Percentiles rank a stretch among this genome's conserved stretches.
Evolutionary conservation across 2,329 filamentous ascomycete genomes (phyloP).

Genomic region (Aureobasidium sp.): DNA sequence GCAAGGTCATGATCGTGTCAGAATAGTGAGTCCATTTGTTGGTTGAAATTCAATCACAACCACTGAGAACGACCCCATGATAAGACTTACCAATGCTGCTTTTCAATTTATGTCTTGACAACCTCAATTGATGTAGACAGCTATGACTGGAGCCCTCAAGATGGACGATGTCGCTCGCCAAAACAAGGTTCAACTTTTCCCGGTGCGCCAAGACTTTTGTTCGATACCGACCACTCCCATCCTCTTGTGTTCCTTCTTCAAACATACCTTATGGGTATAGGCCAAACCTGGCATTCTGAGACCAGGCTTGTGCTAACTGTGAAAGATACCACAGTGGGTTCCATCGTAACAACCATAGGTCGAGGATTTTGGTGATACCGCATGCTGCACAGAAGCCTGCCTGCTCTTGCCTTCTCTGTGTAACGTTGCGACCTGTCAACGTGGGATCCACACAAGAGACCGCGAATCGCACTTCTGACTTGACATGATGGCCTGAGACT

Average conservation of each 20-base stretch:
- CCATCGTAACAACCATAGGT: not conserved
- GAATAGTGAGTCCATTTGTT: not conserved
- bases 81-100: not conserved
- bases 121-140: not conserved
- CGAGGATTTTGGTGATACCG: not conserved
- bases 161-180: not conserved
- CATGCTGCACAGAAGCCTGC: not conserved
- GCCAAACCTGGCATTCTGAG: too few species aligned
- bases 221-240: not conserved
- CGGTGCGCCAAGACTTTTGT: not conserved
- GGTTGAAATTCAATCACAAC: not conserved
- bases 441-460: not conserved
- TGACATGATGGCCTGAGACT: not conserved
- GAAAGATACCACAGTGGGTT: too few species aligned
- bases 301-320: not conserved
- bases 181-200: constrained; percentile 7
- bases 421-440: not conserved
- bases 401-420: not conserved
- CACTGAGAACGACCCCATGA: not conserved
- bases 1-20: not conserved
- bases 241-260: not conserved
- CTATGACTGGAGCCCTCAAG: not conserved
- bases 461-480: not conserved
- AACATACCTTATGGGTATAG: not conserved
- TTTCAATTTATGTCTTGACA: not conserved